Conservation (phyloP, 2,329 filamentous ascomycete species). For the Karstenula rhodostoma region DNA sequence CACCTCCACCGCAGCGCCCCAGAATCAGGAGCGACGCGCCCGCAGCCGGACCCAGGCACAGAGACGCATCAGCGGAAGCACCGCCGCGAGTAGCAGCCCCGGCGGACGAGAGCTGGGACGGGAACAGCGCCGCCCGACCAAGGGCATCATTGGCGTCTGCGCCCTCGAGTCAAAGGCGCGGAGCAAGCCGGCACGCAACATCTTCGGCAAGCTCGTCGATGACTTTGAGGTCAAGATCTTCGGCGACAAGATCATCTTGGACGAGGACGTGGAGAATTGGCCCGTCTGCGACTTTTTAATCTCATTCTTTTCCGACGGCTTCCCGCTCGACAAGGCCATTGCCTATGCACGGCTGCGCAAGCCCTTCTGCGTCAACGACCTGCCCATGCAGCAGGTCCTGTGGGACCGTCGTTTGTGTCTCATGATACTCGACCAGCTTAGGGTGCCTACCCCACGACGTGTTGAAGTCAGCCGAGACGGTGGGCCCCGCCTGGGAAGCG, state of each 20-base stretch:
- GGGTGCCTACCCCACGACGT: conserved; percentile 86
- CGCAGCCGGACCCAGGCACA: conserved; percentile 64
- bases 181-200: conserved; percentile 96
- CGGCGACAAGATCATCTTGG: conserved; percentile 97
- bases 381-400: conserved; percentile 95
- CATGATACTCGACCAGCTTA: conserved; percentile 84
- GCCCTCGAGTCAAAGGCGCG: conserved; percentile 94
- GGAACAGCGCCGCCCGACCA: conserved; percentile 54
- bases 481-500: conserved; percentile 75
- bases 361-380: conserved; percentile 96
- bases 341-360: conserved; percentile 92
- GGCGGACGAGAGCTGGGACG: conserved; percentile 67
- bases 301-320: conserved; percentile 97
- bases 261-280: conserved; percentile 97
- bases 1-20: conserved; percentile 10
- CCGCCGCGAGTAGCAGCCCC: conserved; percentile 81
- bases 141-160: conserved; percentile 86
- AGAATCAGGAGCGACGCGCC: conserved; percentile 38
- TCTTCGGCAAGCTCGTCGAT: conserved; percentile 88
- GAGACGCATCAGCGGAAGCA: conserved; percentile 82
- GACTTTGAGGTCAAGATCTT: conserved; percentile 98
- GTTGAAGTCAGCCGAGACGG: conserved; percentile 94
- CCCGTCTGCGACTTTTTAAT: conserved; percentile 96
- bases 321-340: conserved; percentile 95
- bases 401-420: conserved; percentile 96